Conservation (phyloP, 257 asterid species). For the Nicotiana otophora region DNA sequence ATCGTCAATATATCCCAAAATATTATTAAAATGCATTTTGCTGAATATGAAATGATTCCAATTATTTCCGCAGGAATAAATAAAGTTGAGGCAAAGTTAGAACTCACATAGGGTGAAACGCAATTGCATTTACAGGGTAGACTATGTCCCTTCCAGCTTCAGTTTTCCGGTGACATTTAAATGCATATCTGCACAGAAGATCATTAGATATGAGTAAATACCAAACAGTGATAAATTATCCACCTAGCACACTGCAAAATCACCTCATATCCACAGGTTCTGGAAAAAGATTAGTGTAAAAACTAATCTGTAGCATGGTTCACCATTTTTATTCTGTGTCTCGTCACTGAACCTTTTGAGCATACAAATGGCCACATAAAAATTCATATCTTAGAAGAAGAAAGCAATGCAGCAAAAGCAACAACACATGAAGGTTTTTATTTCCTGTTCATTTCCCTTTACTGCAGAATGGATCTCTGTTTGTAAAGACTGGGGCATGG, state of each 20-base stretch:
- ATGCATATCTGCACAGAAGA: slow-evolving; percentile 62
- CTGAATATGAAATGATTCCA: not conserved
- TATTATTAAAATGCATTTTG: not conserved
- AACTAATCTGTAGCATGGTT: not conserved
- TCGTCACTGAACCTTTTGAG: not conserved
- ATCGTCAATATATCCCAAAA: not conserved
- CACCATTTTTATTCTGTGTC: not conserved
- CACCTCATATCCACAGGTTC: not conserved
- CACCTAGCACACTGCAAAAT: not conserved
- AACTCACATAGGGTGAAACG: slow-evolving; percentile 86
- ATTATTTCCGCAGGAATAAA: not conserved
- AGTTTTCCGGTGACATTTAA: slow-evolving; percentile 83
- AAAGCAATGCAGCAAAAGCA: not conserved
- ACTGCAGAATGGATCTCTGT: not conserved
- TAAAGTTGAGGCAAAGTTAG: not conserved
- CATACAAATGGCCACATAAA: not conserved
- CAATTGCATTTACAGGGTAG: slow-evolving; percentile 87
- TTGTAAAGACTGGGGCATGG: too few relatives aligned
- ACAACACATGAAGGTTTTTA: not conserved
- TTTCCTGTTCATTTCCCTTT: not conserved
- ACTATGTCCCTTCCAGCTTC: slow-evolving; percentile 85
- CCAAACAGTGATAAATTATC: not conserved
- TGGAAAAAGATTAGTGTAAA: not conserved
- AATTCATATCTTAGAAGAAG: not conserved
- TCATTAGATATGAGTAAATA: not conserved